phyloP scores from a whole-genome alignment of 352 stramenopile genomes.

The Globisporangium heterothallicum region DNA sequence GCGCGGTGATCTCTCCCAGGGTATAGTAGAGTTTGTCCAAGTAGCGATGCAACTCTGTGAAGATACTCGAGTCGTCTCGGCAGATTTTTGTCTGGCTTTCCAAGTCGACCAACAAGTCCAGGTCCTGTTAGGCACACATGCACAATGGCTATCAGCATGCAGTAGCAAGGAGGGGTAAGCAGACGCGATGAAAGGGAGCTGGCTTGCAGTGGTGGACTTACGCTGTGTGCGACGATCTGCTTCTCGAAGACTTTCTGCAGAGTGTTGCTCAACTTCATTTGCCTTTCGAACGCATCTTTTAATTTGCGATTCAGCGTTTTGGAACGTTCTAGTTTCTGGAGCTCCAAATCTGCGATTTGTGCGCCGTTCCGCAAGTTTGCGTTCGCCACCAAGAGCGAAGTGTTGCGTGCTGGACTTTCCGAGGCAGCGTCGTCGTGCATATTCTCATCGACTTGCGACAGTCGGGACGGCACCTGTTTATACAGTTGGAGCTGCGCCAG shows the following conservation, averaged over 20 bases:
- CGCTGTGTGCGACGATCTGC: not conserved
- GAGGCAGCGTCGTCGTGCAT: no score
- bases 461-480: no score
- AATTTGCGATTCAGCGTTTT: constrained; percentile 1
- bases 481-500: not conserved
- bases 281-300: not conserved
- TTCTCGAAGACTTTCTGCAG: constrained; percentile 5
- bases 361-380: not conserved
- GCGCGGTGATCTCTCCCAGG: not conserved
- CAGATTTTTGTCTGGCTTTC: not conserved
- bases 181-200: no score
- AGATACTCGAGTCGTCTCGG: not conserved
- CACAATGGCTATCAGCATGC: no score
- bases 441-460: no score
- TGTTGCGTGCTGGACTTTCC: no score
- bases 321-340: not conserved
- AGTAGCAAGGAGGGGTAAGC: no score
- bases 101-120: not conserved
- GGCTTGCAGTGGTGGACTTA: not conserved
- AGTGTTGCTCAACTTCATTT: not conserved
- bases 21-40: not conserved
- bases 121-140: no score
- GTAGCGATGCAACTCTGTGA: not conserved
- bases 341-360: not conserved
- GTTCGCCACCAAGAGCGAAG: not conserved